phyloP scores from a whole-genome alignment of 148 eudicot genomes.

The Talinum fruticosum region DNA sequence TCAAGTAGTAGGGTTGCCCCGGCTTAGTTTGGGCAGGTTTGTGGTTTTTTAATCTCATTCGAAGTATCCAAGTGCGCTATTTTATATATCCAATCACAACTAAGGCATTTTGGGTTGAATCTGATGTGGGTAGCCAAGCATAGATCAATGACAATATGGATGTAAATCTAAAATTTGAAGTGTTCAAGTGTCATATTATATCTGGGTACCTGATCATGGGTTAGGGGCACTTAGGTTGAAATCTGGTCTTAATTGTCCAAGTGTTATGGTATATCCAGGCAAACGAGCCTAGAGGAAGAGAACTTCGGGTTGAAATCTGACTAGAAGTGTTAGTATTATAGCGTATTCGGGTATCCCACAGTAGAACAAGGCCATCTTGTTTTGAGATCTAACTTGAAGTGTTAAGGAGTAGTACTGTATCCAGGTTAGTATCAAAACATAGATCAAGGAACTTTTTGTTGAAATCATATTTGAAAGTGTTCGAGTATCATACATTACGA shows the following conservation, averaged over 20 bases:
- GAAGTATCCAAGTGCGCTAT: background rate
- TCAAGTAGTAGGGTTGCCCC: background rate
- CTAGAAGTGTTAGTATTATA: background rate
- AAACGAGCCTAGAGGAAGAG: background rate
- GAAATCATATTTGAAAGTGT: too few relatives aligned
- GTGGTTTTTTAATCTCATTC: background rate
- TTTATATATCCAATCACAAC: background rate
- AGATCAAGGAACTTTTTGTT: too few relatives aligned
- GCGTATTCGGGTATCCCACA: background rate
- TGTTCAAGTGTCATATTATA: background rate
- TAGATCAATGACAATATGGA: background rate
- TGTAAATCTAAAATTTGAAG: background rate
- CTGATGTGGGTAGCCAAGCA: background rate
- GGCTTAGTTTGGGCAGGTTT: background rate
- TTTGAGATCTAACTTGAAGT: too few relatives aligned
- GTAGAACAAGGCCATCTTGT: too few relatives aligned
- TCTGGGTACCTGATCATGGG: background rate
- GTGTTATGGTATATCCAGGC: background rate
- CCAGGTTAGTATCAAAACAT: too few relatives aligned
- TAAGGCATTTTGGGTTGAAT: background rate
- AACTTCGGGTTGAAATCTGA: background rate
- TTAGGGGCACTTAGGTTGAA: background rate
- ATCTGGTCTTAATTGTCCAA: background rate
- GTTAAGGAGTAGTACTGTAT: too few relatives aligned
- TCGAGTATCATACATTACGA: too few relatives aligned